A percentile compares a stretch with the other conserved stretches of the same genome.
These are phyloP conservation scores for Hemisphaericaspora lyxosophila DNA, from an alignment of 1,139 yeast genomes.

Conservation along the genomic window DNA sequence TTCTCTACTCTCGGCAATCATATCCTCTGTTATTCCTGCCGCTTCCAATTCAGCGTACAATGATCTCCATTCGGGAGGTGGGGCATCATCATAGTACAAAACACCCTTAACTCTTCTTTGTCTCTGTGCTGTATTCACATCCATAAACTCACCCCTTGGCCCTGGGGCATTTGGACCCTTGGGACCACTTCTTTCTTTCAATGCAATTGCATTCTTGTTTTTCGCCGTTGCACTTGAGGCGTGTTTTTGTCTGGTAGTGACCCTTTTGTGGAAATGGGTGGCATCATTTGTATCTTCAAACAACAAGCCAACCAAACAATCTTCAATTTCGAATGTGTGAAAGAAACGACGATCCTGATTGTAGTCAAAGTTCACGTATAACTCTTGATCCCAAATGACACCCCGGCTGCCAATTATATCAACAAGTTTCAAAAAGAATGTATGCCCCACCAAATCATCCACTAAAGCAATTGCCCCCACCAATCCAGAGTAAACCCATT, in stretches of 20 bases:
- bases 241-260: constrained; percentile 71
- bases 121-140: constrained; percentile 54
- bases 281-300: constrained; percentile 93
- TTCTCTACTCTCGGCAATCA: constrained; percentile 84
- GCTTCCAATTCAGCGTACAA: constrained; percentile 71
- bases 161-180: constrained; percentile 49
- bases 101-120: constrained; percentile 58
- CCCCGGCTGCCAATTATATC: constrained; percentile 83
- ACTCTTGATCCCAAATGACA: constrained; percentile 95
- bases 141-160: constrained; percentile 66
- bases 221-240: constrained; percentile 83
- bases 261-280: constrained; percentile 74
- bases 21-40: constrained; percentile 82
- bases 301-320: constrained; percentile 81
- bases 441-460: constrained; percentile 92
- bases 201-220: constrained; percentile 84
- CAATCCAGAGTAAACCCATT: constrained; percentile 87
- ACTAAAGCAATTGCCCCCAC: constrained; percentile 85
- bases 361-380: constrained; percentile 83
- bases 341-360: constrained; percentile 92
- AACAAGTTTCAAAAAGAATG: constrained; percentile 84
- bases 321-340: constrained; percentile 92
- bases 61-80: constrained; percentile 85
- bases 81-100: constrained; percentile 72
- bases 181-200: constrained; percentile 52